Base-by-base conservation (phyloP, 75 land plant genomes). In the Adiantum capillusveneris region DNA sequence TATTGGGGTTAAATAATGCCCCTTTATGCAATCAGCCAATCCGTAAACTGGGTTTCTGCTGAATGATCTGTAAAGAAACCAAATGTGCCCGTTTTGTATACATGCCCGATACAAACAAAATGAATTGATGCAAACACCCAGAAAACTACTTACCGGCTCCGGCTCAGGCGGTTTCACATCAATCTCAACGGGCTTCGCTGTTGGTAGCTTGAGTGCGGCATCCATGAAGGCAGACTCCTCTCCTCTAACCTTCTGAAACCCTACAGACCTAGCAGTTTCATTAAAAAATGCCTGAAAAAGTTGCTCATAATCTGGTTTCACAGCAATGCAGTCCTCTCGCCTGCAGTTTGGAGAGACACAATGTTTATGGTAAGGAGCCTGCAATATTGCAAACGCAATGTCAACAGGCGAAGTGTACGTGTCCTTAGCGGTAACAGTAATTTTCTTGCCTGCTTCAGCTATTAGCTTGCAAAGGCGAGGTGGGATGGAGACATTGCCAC, bases 271-370 rank as follows among this genome's bases (percentile, higher is more conserved):
- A 22, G 55, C 25, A 22, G 25, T 53, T 12, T 24, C 28, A 5
- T 53, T 53, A 14, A 25, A 53, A 26, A 53, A 53, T 5, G 16
- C 14, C 14, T 53, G 27, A 26, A 24, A 53, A 3, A 53, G 25
- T 24, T 53, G 28, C 14, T 53, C 55, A 26, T 53, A 26, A 14
- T 53, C 55, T 22, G 55, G 3, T 53, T 53, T 53, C 25, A 53
- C 55, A 53, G 55, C 55, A 6, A 53, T 53, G 55, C 55, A 53
- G 14, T 53, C 55, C 55, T 53, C 55, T 53, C 55, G 21, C 55
- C 29, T 53, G 14, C 55, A 53, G 14, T 53, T 22, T 6, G 55
- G 55, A 22, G 14, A 24, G 16, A 13, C 13, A 24, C 55, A 53
- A 53, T 53, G 55, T 24, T 53, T 53, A 2, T 11, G 25, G 3